phyloP scores from a whole-genome alignment of 2,329 filamentous ascomycete genomes.

The Fusarium luffae region DNA sequence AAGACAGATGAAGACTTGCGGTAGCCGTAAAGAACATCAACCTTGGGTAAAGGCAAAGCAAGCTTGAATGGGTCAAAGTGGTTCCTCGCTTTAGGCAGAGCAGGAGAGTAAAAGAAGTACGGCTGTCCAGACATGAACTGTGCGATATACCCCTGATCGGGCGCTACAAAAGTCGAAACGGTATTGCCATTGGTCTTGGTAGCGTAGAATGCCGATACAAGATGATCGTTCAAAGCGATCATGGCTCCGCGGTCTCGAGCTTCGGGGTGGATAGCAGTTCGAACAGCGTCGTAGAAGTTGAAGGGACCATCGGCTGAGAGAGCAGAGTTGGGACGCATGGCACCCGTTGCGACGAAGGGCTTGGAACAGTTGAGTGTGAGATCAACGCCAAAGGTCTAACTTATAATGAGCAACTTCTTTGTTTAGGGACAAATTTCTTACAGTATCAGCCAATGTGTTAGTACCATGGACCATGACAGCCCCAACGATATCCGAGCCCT shows the following conservation, averaged over 20 bases:
- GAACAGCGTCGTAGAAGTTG: constrained; percentile 34
- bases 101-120: constrained; percentile 63
- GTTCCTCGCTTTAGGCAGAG: constrained; percentile 55
- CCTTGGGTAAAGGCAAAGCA: not conserved
- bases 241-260: constrained; percentile 60
- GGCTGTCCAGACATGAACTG: constrained; percentile 61
- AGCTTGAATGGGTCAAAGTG: constrained; percentile 50
- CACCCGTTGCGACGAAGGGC: constrained; percentile 31
- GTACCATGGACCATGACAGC: constrained; percentile 58
- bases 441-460: constrained; percentile 66
- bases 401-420: not conserved
- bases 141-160: constrained; percentile 57
- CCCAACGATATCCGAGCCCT: constrained; percentile 45
- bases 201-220: constrained; percentile 63
- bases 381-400: constrained; percentile 27
- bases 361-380: constrained; percentile 35
- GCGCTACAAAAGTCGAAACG: constrained; percentile 67
- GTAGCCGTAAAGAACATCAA: not conserved
- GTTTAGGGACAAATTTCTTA: not conserved
- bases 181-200: constrained; percentile 70
- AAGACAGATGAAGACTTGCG: not conserved
- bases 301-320: constrained; percentile 27
- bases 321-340: constrained; percentile 23
- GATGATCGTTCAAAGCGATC: constrained; percentile 68
- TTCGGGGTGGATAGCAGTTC: constrained; percentile 8